phyloP scores from a whole-genome alignment of 495 filamentous ascomycete genomes.

The Aspergillus olivimuriae region DNA sequence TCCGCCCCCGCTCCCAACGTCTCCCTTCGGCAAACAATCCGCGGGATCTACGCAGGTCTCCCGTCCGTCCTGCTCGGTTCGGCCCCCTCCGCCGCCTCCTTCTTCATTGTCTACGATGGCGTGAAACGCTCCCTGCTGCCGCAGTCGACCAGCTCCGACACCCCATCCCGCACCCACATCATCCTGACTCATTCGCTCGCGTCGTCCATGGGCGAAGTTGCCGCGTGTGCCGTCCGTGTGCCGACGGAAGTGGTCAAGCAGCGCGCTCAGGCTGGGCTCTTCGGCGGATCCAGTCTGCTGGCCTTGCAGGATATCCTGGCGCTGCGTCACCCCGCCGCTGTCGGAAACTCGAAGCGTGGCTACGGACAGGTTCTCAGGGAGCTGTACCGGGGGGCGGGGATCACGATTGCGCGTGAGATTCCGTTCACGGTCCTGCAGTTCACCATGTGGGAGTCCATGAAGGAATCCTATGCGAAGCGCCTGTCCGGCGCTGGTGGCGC shows the following conservation, averaged over 20 bases:
- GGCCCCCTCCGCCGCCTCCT: conserved; percentile 92
- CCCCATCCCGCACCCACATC: conserved; percentile 29
- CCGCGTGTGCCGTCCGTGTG: conserved; percentile 86
- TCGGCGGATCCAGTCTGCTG: conserved; percentile 42
- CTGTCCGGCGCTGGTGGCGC: no score
- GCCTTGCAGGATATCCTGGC: conserved; percentile 66
- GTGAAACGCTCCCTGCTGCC: conserved; percentile 56
- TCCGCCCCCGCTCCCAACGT: conserved; percentile 48
- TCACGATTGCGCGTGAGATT: conserved; percentile 92
- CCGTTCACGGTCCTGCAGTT: conserved; percentile 97
- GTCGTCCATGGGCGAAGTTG: conserved; percentile 83
- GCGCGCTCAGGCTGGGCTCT: conserved; percentile 79
- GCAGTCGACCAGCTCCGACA: conserved; percentile 8
- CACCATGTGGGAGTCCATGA: conserved; percentile 92
- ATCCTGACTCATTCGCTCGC: conserved; percentile 70
- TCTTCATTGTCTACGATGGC: conserved; percentile 94
- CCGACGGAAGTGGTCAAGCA: conserved; percentile 98
- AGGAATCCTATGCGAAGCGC: conserved; percentile 46
- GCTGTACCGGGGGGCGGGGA: conserved; percentile 81
- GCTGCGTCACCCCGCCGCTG: conserved; percentile 27
- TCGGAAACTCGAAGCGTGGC: conserved; percentile 36
- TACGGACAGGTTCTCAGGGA: conserved; percentile 62
- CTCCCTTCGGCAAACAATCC: conserved; percentile 52
- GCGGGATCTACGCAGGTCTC: conserved; percentile 62
- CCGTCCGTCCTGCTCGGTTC: conserved; percentile 68